Percentiles rank a stretch among this genome's conserved stretches.
Evolutionary conservation across 345 rosid species (phyloP).

Genomic region (Salix viminalis): DNA sequence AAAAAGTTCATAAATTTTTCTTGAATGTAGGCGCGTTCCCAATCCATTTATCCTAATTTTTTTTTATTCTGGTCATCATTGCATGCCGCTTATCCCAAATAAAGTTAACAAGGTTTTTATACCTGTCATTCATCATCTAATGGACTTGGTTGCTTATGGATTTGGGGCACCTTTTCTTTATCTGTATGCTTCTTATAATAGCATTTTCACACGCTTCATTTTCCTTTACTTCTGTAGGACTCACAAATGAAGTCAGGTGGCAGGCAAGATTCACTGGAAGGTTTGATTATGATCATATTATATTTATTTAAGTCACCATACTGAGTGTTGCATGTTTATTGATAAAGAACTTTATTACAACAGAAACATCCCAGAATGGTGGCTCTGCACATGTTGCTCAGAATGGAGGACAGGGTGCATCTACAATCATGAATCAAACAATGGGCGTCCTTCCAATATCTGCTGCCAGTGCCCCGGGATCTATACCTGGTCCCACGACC

Average conservation of each 20-base stretch:
- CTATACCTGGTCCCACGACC: slow-evolving; percentile 78
- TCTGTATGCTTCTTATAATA: background rate
- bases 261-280: slow-evolving; percentile 66
- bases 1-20: background rate
- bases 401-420: slow-evolving; percentile 56
- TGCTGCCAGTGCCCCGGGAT: slow-evolving; percentile 48
- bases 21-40: background rate
- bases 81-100: background rate
- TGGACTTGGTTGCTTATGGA: background rate
- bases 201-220: slow-evolving; percentile 4
- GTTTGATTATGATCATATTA: slow-evolving; percentile 30
- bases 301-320: background rate
- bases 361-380: slow-evolving; percentile 76
- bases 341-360: slow-evolving; percentile 27
- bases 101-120: background rate
- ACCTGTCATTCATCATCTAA: background rate
- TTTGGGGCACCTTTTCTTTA: background rate
- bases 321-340: slow-evolving; percentile 3
- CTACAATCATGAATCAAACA: slow-evolving; percentile 45
- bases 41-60: background rate
- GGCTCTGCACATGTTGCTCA: slow-evolving; percentile 55
- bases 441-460: slow-evolving; percentile 60
- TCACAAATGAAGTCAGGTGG: slow-evolving; percentile 74
- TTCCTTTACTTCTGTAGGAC: slow-evolving; percentile 38
- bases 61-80: background rate